These are phyloP conservation scores for Plasmopara halstedii DNA, from an alignment of 352 stramenopile genomes.

Conservation along the genomic window DNA sequence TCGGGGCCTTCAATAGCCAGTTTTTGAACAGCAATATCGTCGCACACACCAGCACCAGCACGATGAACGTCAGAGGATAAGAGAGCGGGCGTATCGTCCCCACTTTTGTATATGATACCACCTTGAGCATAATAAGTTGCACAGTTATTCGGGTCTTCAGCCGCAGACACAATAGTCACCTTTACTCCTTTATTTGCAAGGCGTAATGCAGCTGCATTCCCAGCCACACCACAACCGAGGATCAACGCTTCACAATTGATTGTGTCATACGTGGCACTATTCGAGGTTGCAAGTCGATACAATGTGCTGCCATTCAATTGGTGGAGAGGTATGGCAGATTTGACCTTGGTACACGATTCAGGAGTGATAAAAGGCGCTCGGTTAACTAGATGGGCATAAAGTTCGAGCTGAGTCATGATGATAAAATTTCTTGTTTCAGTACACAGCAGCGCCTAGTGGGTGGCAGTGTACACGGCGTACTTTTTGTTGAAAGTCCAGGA, in stretches of 20 bases:
- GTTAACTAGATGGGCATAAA: conserved; percentile 20
- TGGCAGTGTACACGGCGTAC: conserved; percentile 65
- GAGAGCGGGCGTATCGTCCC: conserved; percentile 78
- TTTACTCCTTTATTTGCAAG: conserved; percentile 62
- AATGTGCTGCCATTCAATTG: conserved; percentile 26
- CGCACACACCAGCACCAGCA: conserved; percentile 85
- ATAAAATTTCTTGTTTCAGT: conserved; percentile 6
- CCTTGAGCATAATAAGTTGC: conserved; percentile 95
- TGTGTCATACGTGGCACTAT: conserved; percentile 35
- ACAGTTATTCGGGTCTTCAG: conserved; percentile 79
- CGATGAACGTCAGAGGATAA: conserved; percentile 88
- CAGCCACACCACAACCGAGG: conserved; percentile 71
- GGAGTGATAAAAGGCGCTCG: conserved; percentile 24
- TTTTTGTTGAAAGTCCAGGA: conserved; percentile 83
- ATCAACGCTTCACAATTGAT: conserved; percentile 58
- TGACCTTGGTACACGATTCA: conserved; percentile 15
- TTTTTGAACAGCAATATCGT: conserved; percentile 88
- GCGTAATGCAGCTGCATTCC: conserved; percentile 67
- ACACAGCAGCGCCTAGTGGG: conserved; percentile 50
- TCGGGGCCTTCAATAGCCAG: conserved; percentile 85
- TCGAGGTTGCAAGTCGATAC: conserved; percentile 29
- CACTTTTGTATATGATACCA: conserved; percentile 92
- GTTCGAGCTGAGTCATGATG: conserved; percentile 48
- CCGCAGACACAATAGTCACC: conserved; percentile 74
- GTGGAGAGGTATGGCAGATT: conserved; percentile 23